A percentile compares a stretch with the other conserved stretches of the same genome.
Evolutionary conservation across 805 yeast genomes (phyloP).

Genomic region (Priceomyces melissophilus): DNA sequence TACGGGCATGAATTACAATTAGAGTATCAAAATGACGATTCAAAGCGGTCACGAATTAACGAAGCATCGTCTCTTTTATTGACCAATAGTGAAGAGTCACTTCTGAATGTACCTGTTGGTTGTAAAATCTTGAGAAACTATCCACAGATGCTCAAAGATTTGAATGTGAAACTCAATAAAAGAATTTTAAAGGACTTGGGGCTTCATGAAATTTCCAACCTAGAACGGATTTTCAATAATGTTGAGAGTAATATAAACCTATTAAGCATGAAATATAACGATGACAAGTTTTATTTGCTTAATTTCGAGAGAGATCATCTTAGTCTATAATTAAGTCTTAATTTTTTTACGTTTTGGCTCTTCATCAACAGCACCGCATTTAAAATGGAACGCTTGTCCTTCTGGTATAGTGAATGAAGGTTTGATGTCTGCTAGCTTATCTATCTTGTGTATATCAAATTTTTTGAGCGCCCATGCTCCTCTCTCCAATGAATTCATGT

Average conservation of each 20-base stretch:
- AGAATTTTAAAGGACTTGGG: constrained; percentile 21
- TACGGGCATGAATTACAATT: constrained; percentile 16
- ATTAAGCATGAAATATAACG: constrained; percentile 26
- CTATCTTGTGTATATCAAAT: constrained; percentile 22
- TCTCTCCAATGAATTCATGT: constrained; percentile 21
- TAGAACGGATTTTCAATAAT: constrained; percentile 28
- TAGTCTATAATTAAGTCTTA: constrained; percentile 14
- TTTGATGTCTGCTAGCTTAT: constrained; percentile 22
- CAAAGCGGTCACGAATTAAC: constrained; percentile 10
- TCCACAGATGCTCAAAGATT: constrained; percentile 13
- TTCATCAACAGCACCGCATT: neutral
- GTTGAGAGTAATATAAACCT: constrained; percentile 28
- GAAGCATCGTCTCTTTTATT: constrained; percentile 21
- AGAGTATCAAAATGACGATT: constrained; percentile 9
- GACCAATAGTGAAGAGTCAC: constrained; percentile 16
- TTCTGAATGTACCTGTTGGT: constrained; percentile 20
- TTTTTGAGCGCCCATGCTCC: constrained; percentile 39
- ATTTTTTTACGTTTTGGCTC: constrained; percentile 6
- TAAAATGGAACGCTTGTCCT: neutral
- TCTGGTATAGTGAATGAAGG: constrained; percentile 16
- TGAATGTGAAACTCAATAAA: constrained; percentile 22
- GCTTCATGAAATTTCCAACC: constrained; percentile 22
- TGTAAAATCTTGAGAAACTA: constrained; percentile 18
- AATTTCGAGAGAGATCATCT: constrained; percentile 37
- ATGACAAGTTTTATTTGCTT: constrained; percentile 32